These are phyloP conservation scores for Globomyces pollinis-pini DNA, from an alignment of 192 early-diverging fungal genomes.

Conservation along the genomic window DNA sequence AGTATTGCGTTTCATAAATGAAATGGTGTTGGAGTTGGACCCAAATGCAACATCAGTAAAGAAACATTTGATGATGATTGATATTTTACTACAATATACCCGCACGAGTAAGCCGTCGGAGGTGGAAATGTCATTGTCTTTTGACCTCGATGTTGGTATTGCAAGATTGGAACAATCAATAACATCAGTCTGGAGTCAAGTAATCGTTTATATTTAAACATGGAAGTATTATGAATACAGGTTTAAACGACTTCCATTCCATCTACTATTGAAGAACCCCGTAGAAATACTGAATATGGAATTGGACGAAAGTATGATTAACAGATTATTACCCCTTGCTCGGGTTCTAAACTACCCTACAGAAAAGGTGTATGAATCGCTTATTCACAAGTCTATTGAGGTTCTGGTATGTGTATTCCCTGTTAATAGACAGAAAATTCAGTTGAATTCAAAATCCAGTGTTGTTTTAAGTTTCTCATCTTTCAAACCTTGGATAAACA, in stretches of 20 bases:
- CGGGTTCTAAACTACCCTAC: slow-evolving; percentile 39
- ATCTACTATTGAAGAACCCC: slow-evolving; percentile 40
- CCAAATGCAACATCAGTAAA: not conserved
- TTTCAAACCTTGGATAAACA: slow-evolving; percentile 45
- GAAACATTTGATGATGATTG: not conserved
- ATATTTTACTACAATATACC: not conserved
- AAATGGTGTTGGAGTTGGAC: not conserved
- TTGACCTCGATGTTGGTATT: not conserved
- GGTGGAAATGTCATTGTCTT: not conserved
- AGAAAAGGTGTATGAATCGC: slow-evolving; percentile 57
- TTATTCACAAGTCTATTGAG: slow-evolving; percentile 48
- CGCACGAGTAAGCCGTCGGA: slow-evolving; percentile 26
- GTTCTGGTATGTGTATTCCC: not conserved
- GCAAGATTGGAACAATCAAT: not conserved
- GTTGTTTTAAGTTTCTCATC: slow-evolving; percentile 23
- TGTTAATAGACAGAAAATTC: not conserved
- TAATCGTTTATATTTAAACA: not conserved
- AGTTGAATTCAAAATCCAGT: not conserved
- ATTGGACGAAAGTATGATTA: slow-evolving; percentile 42
- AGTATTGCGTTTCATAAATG: not conserved
- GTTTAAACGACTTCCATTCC: slow-evolving; percentile 51
- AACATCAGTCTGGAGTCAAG: not conserved
- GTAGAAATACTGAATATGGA: slow-evolving; percentile 46
- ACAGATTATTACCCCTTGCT: slow-evolving; percentile 47
- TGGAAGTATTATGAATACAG: not conserved